phyloP scores from a whole-genome alignment of 768 basidiomycete species.

The Xerocomus brunneocitrinus region DNA sequence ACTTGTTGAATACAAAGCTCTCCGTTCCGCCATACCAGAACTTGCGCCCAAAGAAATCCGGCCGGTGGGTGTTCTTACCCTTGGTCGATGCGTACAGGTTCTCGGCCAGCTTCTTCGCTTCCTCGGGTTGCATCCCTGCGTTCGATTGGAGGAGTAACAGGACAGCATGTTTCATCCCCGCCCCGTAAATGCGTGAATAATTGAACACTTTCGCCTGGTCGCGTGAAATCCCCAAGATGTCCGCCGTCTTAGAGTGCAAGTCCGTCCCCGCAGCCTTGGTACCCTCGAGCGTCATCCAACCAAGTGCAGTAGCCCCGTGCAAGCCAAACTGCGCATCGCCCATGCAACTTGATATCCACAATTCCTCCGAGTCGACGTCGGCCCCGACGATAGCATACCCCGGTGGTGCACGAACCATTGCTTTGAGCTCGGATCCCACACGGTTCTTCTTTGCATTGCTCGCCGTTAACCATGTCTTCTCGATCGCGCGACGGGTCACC shows the following conservation, averaged over 20 bases:
- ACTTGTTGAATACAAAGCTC: conserved; percentile 94
- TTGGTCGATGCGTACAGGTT: conserved; percentile 91
- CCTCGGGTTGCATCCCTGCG: conserved; percentile 67
- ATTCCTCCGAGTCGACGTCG: conserved; percentile 97
- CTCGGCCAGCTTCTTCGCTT: conserved; percentile 77
- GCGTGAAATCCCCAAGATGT: conserved; percentile 86
- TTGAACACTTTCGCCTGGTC: conserved; percentile 99
- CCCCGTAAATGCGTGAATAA: conserved; percentile 98
- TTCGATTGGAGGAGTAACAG: conserved; percentile 84
- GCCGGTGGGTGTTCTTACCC: conserved; percentile 78
- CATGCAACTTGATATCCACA: conserved; percentile 99
- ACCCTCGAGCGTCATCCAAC: conserved; percentile 99
- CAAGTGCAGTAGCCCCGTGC: conserved; percentile 93
- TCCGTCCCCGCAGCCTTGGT: conserved; percentile 94
- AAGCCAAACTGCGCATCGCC: conserved; percentile 97
- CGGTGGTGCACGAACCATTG: conserved; percentile 91
- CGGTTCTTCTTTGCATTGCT: conserved; percentile 97
- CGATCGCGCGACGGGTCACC: conserved; percentile 94
- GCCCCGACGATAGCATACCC: conserved; percentile 96
- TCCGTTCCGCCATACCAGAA: conserved; percentile 98
- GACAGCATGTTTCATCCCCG: conserved; percentile 91
- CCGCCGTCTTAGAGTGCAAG: conserved; percentile 93
- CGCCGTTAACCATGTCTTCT: conserved; percentile 97
- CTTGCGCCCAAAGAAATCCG: conserved; percentile 69
- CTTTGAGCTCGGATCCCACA: conserved; percentile 97